These are phyloP conservation scores for Talaromyces sp. DNA, from an alignment of 2,329 filamentous ascomycete species.

Conservation along the genomic window DNA sequence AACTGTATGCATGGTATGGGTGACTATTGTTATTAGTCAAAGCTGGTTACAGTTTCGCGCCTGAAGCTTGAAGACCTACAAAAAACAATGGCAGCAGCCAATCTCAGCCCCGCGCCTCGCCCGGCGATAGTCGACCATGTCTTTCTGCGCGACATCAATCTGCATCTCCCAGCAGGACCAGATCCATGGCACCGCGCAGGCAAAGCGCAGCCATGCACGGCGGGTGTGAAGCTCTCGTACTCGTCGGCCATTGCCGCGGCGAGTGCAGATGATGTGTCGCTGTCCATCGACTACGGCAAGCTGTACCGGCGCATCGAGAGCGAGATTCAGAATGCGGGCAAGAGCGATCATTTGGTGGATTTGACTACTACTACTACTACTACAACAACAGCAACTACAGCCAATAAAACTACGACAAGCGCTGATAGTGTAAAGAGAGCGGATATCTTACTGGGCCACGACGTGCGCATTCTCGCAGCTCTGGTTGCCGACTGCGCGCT, in stretches of 20 bases:
- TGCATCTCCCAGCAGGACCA: constrained; percentile 37
- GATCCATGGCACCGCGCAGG: constrained; percentile 42
- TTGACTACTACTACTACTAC: constrained; percentile 9
- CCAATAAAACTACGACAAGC: too few relatives aligned
- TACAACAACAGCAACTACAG: constrained; percentile 16
- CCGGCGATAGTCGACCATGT: constrained; percentile 33
- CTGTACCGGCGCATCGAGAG: constrained; percentile 37
- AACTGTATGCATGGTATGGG: not conserved
- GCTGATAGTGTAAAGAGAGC: constrained; percentile 21
- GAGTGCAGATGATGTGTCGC: constrained; percentile 37
- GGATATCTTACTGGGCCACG: constrained; percentile 28
- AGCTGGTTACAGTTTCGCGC: not conserved
- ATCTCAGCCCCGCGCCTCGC: constrained; percentile 25
- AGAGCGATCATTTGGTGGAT: constrained; percentile 4
- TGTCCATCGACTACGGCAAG: constrained; percentile 44
- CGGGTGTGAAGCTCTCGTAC: constrained; percentile 39
- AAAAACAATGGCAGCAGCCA: constrained; percentile 14
- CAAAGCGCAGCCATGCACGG: constrained; percentile 41
- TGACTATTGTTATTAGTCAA: not conserved
- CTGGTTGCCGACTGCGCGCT: constrained; percentile 30
- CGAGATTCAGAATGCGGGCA: constrained; percentile 25
- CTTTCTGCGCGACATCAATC: constrained; percentile 37
- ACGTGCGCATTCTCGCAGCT: constrained; percentile 29
- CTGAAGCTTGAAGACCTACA: not conserved
- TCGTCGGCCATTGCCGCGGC: constrained; percentile 36